These are phyloP conservation scores for Fusarium irregulare DNA, from an alignment of 2,329 filamentous ascomycete genomes.

Conservation along the genomic window DNA sequence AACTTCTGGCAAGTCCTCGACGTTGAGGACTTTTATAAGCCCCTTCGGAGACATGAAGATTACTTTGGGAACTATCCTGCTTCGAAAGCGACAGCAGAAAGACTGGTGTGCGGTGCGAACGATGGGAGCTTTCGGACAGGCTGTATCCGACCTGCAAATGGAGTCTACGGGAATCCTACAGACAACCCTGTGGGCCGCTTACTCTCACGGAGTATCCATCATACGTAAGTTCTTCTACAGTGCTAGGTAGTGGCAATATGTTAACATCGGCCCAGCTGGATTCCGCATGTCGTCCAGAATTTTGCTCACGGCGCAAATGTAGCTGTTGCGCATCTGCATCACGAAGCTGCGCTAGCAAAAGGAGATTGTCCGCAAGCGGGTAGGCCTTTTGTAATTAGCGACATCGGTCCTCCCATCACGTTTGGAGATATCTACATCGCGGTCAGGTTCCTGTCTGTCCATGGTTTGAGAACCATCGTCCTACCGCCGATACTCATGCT, in stretches of 20 bases:
- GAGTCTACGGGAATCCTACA: slow-evolving; percentile 4
- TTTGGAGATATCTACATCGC: slow-evolving; percentile 6
- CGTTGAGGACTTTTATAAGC: background rate
- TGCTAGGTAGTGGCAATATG: rapidly evolving
- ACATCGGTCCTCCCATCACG: background rate
- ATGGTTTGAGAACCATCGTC: background rate
- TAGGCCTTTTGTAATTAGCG: slow-evolving; percentile 6
- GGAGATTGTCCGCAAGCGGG: background rate
- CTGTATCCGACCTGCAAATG: slow-evolving; percentile 18
- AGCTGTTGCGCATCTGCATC: slow-evolving; percentile 10
- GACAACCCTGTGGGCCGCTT: slow-evolving; percentile 1
- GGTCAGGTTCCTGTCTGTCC: background rate
- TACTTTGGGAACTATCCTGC: slow-evolving; percentile 6
- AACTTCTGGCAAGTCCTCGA: slow-evolving; percentile 10
- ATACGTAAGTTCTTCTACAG: background rate
- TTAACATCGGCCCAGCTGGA: slow-evolving; percentile 1
- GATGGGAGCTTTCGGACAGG: slow-evolving; percentile 3
- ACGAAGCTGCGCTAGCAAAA: slow-evolving; percentile 1
- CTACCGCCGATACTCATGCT: background rate
- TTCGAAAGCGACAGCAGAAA: slow-evolving; percentile 6
- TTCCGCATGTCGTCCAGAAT: slow-evolving; percentile 3
- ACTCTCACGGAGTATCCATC: background rate
- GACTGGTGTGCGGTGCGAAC: background rate
- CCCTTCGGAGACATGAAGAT: background rate
- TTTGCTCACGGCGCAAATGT: slow-evolving; percentile 18